phyloP scores from a whole-genome alignment of 2,329 filamentous ascomycete genomes.

The Parascedosporium putredinis region DNA sequence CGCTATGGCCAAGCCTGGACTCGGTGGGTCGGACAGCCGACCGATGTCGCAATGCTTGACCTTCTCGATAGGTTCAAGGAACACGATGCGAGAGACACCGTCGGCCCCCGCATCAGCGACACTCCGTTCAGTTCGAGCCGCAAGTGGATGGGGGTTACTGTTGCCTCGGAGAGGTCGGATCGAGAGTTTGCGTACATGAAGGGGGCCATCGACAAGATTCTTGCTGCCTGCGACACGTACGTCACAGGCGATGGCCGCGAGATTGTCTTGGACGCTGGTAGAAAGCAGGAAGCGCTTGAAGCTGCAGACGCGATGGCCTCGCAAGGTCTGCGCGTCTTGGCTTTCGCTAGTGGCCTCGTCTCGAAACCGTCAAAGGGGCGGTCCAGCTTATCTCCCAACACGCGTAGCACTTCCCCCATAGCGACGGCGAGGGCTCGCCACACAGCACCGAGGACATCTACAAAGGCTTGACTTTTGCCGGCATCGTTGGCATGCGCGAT shows the following conservation, averaged over 20 bases:
- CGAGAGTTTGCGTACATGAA: slow-evolving; percentile 90
- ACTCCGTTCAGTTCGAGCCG: slow-evolving; percentile 93
- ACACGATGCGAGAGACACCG: slow-evolving; percentile 77
- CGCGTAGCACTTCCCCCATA: slow-evolving; percentile 40
- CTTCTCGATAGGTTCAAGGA: slow-evolving; percentile 84
- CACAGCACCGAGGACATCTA: slow-evolving; percentile 61
- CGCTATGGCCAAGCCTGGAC: slow-evolving; percentile 56
- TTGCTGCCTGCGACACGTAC: slow-evolving; percentile 84
- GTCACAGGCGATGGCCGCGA: slow-evolving; percentile 78
- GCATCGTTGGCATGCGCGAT: slow-evolving; percentile 94
- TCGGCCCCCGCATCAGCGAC: slow-evolving; percentile 73
- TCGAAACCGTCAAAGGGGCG: slow-evolving; percentile 33
- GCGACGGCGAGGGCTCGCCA: slow-evolving; percentile 25
- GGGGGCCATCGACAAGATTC: slow-evolving; percentile 78
- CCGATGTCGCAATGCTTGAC: slow-evolving; percentile 94
- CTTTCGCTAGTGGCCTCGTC: slow-evolving; percentile 78
- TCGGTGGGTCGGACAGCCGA: slow-evolving; percentile 93
- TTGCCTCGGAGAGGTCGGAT: slow-evolving; percentile 52
- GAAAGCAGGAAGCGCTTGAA: slow-evolving; percentile 62
- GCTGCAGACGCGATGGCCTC: slow-evolving; percentile 81
- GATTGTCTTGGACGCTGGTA: slow-evolving; percentile 67
- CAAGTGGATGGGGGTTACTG: slow-evolving; percentile 98
- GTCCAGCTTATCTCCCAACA: slow-evolving; percentile 25
- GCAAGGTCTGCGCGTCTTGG: slow-evolving; percentile 81
- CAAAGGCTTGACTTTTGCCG: slow-evolving; percentile 76